A percentile compares a stretch with the other conserved stretches of the same genome.
Conservation (phyloP, 345 rosid genomes). For the Citrus cavaleriei region DNA sequence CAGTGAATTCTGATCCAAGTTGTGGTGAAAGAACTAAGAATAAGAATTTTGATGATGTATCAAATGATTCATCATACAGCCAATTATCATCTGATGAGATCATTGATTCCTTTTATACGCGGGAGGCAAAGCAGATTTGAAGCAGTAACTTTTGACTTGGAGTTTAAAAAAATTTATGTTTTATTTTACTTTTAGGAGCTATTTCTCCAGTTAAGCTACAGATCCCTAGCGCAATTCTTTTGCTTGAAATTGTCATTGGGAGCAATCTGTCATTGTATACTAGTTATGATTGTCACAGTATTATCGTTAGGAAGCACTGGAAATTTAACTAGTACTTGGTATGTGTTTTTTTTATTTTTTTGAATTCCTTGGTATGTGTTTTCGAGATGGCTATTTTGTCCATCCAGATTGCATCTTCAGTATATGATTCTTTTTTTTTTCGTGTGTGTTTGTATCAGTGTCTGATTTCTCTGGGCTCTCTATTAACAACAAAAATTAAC, state of each 20-base stretch:
- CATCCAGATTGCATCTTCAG: neutral
- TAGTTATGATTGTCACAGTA: neutral
- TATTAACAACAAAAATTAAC: no score
- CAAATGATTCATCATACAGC: conserved; percentile 1
- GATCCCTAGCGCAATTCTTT: neutral
- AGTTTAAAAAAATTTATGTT: neutral
- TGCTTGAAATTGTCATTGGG: neutral
- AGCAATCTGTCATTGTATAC: neutral
- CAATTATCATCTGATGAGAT: conserved; percentile 19
- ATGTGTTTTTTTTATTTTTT: neutral
- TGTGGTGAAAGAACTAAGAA: conserved; percentile 8
- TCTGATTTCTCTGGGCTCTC: no score
- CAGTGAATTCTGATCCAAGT: neutral
- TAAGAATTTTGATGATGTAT: neutral
- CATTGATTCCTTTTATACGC: conserved; percentile 19
- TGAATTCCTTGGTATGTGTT: neutral
- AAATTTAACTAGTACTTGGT: neutral
- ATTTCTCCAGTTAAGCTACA: neutral
- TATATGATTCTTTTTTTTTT: no score
- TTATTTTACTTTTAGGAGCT: neutral
- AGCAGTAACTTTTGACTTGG: conserved; percentile 12
- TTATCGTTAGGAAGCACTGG: neutral
- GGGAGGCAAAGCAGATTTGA: conserved; percentile 19
- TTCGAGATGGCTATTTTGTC: neutral
- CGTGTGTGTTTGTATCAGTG: no score